Evolutionary conservation across 2,329 filamentous ascomycete species (phyloP), one percentile per base, ranked within the genome.

Genomic region (Monilinia aucupariae): DNA sequence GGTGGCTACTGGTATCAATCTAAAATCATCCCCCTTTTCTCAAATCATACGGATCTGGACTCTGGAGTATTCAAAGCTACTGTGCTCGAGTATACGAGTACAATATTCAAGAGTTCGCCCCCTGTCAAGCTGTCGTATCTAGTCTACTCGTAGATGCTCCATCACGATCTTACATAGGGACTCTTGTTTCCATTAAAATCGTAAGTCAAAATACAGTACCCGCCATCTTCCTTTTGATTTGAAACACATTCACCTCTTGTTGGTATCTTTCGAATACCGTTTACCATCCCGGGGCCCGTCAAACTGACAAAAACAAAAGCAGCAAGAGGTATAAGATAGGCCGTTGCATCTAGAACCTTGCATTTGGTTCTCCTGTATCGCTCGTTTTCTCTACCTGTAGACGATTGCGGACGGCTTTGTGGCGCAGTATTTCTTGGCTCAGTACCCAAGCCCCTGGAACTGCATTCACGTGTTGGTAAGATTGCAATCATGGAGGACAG

Each of bases 381-480:
- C 27, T 43, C 27, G 41, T 25, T 25, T 22, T 30, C 37, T 54
- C 25, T 27, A 7, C 10, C 17, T 1, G 22, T 37, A n/a, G 15
- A 17, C 20, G 9, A 39, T 45, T 61, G 17, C 50, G n/a, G 39
- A 39, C 41, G 12, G 34, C 5, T 47, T 39, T 34, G 59, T 55
- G 59, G 59, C 50, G 50, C 37, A 55, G 50, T 27, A 34, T 27
- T 55, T 9, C 59, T 61, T 61, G 50, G 50, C 50, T 34, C 30
- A 39, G n/a, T 2, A 61, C 10, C 39, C 13, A 32, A 61, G 15
- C 37, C 39, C 32, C 34, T 37, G 20, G 12, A 25, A 9, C 41
- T 61, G 12, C 50, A 39, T 39, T n/a, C 22, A 39, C 27, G 22
- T 34, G 27, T 43, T 22, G 55, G 59, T 55, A 34, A 25, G 13